Percentiles rank a stretch among this genome's conserved stretches.
phyloP scores from a whole-genome alignment of 257 asterid species.

The Solanum lignicaule region DNA sequence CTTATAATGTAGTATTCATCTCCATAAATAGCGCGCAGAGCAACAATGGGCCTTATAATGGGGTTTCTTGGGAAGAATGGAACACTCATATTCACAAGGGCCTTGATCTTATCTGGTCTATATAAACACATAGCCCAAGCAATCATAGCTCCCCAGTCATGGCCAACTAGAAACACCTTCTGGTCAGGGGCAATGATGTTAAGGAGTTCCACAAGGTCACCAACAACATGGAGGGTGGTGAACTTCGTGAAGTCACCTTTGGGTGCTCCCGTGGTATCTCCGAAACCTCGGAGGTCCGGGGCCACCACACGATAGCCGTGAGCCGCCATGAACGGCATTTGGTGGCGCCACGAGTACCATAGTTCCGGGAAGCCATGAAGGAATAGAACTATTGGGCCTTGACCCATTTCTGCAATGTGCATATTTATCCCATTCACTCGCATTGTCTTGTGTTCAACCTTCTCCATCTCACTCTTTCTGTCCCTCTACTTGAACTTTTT shows the following conservation, averaged over 20 bases:
- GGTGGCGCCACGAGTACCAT: slow-evolving; percentile 96
- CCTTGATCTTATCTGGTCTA: slow-evolving; percentile 59
- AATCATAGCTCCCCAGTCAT: slow-evolving; percentile 72
- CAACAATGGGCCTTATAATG: slow-evolving; percentile 8
- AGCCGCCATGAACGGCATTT: slow-evolving; percentile 52
- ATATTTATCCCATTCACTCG: slow-evolving; percentile 44
- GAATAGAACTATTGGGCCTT: slow-evolving; percentile 71
- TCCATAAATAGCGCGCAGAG: slow-evolving; percentile 25
- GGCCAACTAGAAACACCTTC: slow-evolving; percentile 72
- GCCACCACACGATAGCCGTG: slow-evolving; percentile 65
- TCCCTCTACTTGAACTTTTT: neutral
- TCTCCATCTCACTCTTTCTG: neutral
- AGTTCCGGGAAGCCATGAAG: slow-evolving; percentile 84
- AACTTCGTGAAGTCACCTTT: slow-evolving; percentile 44
- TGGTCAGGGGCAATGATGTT: slow-evolving; percentile 34
- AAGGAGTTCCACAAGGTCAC: slow-evolving; percentile 54
- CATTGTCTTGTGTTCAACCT: slow-evolving; percentile 38
- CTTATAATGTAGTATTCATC: slow-evolving; percentile 57
- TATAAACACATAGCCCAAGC: slow-evolving; percentile 62
- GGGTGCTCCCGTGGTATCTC: slow-evolving; percentile 68
- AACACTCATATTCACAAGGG: slow-evolving; percentile 50
- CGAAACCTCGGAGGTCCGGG: slow-evolving; percentile 71
- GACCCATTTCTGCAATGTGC: slow-evolving; percentile 66
- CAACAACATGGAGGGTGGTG: slow-evolving; percentile 41
- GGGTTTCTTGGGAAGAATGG: slow-evolving; percentile 37